phyloP scores from a whole-genome alignment of 2,329 filamentous ascomycete genomes.

The Aspergillus tanneri region DNA sequence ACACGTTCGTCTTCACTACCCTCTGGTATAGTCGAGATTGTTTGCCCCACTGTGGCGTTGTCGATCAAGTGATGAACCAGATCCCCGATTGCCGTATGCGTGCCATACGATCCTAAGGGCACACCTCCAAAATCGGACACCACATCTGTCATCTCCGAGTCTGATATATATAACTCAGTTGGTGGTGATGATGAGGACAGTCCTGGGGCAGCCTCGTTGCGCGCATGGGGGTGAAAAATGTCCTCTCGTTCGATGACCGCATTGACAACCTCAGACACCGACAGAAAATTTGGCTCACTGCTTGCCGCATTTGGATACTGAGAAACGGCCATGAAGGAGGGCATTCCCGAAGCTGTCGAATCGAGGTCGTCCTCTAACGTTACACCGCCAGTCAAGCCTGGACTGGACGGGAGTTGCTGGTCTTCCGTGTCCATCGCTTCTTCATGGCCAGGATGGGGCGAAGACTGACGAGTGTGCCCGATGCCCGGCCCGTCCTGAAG shows the following conservation, averaged over 20 bases:
- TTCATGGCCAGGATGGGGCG: conserved; percentile 5
- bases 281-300: conserved; percentile 19
- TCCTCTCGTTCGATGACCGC: conserved; percentile 24
- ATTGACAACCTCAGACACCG: conserved; percentile 30
- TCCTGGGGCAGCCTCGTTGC: not conserved
- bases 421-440: conserved; percentile 1
- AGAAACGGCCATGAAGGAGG: conserved; percentile 32
- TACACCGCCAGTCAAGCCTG: conserved; percentile 1
- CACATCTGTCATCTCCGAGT: conserved; percentile 26
- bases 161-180: conserved; percentile 22
- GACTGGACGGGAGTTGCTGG: not conserved
- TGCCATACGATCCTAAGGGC: conserved; percentile 19
- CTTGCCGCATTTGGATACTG: conserved; percentile 26
- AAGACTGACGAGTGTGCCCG: conserved; percentile 6
- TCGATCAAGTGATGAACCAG: conserved; percentile 22
- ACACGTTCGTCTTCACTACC: conserved; percentile 20
- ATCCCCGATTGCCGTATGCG: conserved; percentile 19
- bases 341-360: conserved; percentile 23
- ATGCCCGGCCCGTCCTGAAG: conserved; percentile 1
- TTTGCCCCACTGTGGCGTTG: conserved; percentile 15
- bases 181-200: conserved; percentile 16
- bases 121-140: conserved; percentile 23
- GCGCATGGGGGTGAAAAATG: conserved; percentile 4
- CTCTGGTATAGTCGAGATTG: conserved; percentile 23
- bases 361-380: conserved; percentile 1